Percentiles rank a stretch among this genome's conserved stretches.
Conservation (phyloP, 192 early-diverging fungal genomes). For the Coemansia sp. region DNA sequence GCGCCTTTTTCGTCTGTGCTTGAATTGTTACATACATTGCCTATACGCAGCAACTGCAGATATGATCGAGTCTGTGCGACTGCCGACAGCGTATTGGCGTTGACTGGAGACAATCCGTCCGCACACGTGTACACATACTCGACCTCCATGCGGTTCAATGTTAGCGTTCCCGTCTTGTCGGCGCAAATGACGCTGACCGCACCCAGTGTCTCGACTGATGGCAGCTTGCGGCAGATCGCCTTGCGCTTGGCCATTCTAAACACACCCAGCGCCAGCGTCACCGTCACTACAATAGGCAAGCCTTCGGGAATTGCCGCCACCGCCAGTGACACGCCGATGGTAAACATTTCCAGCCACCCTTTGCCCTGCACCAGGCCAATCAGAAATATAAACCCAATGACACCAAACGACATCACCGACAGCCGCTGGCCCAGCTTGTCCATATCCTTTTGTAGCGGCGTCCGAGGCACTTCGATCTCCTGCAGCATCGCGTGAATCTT, state of each 20-base stretch:
- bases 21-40: slow-evolving; percentile 92
- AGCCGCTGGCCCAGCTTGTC: slow-evolving; percentile 70
- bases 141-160: slow-evolving; percentile 94
- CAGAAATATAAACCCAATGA: slow-evolving; percentile 73
- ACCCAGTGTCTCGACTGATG: slow-evolving; percentile 90
- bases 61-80: slow-evolving; percentile 39
- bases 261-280: slow-evolving; percentile 89
- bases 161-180: slow-evolving; percentile 96
- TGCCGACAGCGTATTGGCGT: slow-evolving; percentile 13
- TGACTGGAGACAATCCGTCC: slow-evolving; percentile 47
- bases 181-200: slow-evolving; percentile 94
- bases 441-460: slow-evolving; percentile 93
- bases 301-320: slow-evolving; percentile 99
- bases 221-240: slow-evolving; percentile 94
- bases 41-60: slow-evolving; percentile 57
- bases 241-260: slow-evolving; percentile 88
- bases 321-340: slow-evolving; percentile 84
- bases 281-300: slow-evolving; percentile 94
- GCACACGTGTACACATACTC: slow-evolving; percentile 73
- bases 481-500: slow-evolving; percentile 90
- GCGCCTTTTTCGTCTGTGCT: slow-evolving; percentile 69
- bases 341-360: slow-evolving; percentile 94
- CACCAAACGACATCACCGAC: slow-evolving; percentile 75
- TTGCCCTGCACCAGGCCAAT: slow-evolving; percentile 87
- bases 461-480: slow-evolving; percentile 87